These are phyloP conservation scores for Botrytis cinerea DNA, from an alignment of 2,329 filamentous ascomycete species.

Conservation along the genomic window DNA sequence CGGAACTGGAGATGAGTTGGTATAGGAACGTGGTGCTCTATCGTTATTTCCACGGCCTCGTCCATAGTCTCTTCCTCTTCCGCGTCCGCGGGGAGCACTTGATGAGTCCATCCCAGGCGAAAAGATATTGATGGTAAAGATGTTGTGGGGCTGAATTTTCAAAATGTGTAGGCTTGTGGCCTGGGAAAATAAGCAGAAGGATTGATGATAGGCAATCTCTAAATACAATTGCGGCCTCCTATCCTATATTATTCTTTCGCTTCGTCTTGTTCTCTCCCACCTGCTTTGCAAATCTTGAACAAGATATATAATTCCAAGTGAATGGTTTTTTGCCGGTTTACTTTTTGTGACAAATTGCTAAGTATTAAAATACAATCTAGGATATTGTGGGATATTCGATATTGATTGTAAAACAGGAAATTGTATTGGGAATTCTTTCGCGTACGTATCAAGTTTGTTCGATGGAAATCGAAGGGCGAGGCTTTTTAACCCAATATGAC, in stretches of 20 bases:
- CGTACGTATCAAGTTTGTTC: background rate
- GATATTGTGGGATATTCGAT: background rate
- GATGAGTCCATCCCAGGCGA: background rate
- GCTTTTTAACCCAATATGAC: background rate
- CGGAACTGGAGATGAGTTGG: slow-evolving; percentile 30
- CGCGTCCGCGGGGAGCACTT: background rate
- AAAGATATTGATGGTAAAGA: background rate
- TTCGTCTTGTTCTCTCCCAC: background rate
- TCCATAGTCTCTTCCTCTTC: background rate
- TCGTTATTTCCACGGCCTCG: background rate
- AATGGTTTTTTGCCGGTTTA: background rate
- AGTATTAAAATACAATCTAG: background rate
- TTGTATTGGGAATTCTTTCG: background rate
- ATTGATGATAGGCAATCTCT: background rate
- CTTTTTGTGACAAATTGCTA: background rate
- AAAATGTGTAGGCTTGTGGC: background rate
- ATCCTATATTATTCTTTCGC: background rate
- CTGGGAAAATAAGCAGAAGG: background rate
- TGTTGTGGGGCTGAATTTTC: background rate
- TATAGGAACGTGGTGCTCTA: background rate
- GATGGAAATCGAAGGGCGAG: background rate
- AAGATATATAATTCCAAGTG: background rate
- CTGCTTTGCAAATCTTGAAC: background rate
- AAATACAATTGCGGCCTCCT: background rate
- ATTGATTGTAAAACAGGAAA: no score